These are phyloP conservation scores for Powellomyces hirtus DNA, from an alignment of 192 early-diverging fungal genomes.

Conservation along the genomic window DNA sequence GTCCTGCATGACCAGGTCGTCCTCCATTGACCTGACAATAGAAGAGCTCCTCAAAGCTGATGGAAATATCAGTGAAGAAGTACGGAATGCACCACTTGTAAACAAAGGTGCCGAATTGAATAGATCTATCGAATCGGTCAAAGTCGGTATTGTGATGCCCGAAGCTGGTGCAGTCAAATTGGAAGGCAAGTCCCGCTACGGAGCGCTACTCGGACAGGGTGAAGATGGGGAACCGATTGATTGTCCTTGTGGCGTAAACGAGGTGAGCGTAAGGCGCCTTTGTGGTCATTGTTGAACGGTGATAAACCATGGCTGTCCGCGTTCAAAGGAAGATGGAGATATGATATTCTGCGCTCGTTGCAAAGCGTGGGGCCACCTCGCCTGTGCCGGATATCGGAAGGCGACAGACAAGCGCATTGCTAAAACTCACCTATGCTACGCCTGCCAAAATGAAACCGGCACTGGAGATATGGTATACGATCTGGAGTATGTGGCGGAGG, in stretches of 20 bases:
- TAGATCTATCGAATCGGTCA: too few species aligned
- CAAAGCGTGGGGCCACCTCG: slow-evolving; percentile 35
- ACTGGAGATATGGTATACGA: background rate
- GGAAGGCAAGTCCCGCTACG: background rate
- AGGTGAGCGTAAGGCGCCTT: too few species aligned
- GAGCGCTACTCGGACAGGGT: background rate
- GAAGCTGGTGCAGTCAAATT: background rate
- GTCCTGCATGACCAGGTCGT: too few species aligned
- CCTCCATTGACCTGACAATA: too few species aligned
- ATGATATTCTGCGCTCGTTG: slow-evolving; percentile 39
- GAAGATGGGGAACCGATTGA: slow-evolving; percentile 4
- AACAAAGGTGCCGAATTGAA: too few species aligned
- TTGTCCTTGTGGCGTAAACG: slow-evolving; percentile 39
- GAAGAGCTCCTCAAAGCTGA: too few species aligned
- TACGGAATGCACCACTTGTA: too few species aligned
- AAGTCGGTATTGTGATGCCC: background rate
- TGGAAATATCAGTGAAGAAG: too few species aligned
- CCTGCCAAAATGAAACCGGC: slow-evolving; percentile 29
- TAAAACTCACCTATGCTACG: slow-evolving; percentile 29
- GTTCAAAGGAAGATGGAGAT: slow-evolving; percentile 20
- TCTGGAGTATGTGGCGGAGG: slow-evolving; percentile 15
- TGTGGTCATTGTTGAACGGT: too few species aligned
- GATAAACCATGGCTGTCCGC: too few species aligned
- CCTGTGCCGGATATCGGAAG: slow-evolving; percentile 40
- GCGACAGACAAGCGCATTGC: slow-evolving; percentile 27